These are phyloP conservation scores for Colletotrichum orchidophilum DNA, from an alignment of 2,329 filamentous ascomycete genomes.

Conservation along the genomic window DNA sequence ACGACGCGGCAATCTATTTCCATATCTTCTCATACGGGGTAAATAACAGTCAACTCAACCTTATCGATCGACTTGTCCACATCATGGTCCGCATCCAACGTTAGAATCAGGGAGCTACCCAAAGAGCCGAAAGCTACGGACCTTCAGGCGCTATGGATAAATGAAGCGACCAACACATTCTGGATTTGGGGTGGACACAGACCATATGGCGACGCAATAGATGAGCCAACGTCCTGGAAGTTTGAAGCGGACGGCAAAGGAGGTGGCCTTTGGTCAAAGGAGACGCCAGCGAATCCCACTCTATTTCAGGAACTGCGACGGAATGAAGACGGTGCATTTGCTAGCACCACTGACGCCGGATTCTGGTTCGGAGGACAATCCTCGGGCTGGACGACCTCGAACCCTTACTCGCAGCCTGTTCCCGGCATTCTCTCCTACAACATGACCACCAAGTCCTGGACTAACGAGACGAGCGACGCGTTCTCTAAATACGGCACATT, in stretches of 20 bases:
- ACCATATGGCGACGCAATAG: constrained; percentile 1
- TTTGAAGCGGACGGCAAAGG: constrained; percentile 28
- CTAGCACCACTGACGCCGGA: constrained; percentile 5
- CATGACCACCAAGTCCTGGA: constrained; percentile 23
- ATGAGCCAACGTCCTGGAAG: constrained; percentile 14
- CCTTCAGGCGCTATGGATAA: constrained; percentile 19
- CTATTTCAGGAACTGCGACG: constrained; percentile 6
- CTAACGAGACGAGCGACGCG: constrained; percentile 19
- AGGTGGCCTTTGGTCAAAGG: constrained; percentile 22
- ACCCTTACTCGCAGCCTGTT: neutral
- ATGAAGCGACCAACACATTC: neutral
- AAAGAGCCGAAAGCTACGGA: constrained; percentile 9
- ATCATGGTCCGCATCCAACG: constrained; percentile 20
- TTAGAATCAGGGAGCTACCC: constrained; percentile 6
- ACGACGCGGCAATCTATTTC: neutral
- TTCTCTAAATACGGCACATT: constrained; percentile 26
- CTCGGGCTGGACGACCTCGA: neutral
- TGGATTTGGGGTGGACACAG: constrained; percentile 31
- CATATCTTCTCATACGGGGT: neutral
- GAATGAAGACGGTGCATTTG: constrained; percentile 6
- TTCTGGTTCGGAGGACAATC: constrained; percentile 31
- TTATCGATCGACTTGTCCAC: constrained; percentile 27
- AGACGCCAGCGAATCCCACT: constrained; percentile 9
- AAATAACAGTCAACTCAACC: constrained; percentile 27
- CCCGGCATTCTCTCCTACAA: constrained; percentile 20